phyloP scores from a whole-genome alignment of 257 asterid species.

The Solanum pinnatisectum region DNA sequence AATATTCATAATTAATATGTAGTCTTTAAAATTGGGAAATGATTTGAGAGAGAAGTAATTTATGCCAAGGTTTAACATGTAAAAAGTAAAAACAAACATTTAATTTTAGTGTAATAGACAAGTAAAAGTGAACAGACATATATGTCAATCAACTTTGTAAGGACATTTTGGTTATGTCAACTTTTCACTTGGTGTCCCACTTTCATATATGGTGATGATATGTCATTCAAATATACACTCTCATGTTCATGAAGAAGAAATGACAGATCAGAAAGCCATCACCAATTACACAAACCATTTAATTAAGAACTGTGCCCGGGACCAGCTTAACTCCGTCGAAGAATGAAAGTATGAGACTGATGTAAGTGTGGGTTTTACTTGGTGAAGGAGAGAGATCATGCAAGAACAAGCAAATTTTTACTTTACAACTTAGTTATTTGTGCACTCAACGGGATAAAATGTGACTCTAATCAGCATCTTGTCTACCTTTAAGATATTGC shows the following conservation, averaged over 20 bases:
- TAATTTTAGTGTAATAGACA: too few species aligned
- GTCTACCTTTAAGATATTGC: constrained; percentile 7
- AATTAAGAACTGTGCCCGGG: not conserved
- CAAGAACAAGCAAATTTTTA: not conserved
- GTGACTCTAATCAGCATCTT: not conserved
- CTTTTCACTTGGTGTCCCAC: not conserved
- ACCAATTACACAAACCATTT: not conserved
- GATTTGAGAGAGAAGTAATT: not conserved
- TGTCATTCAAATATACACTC: not conserved
- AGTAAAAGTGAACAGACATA: not conserved
- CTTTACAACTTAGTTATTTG: not conserved
- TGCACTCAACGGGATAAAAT: not conserved
- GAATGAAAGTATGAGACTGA: not conserved
- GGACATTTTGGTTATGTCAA: not conserved
- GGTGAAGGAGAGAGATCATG: not conserved
- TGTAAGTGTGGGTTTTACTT: not conserved
- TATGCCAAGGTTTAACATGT: not conserved
- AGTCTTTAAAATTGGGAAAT: not conserved
- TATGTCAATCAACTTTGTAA: not conserved
- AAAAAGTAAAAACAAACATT: not conserved
- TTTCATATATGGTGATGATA: not conserved
- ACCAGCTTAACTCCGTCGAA: not conserved
- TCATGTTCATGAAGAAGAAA: not conserved
- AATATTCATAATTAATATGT: not conserved
- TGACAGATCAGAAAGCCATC: not conserved